Evolutionary conservation across 805 yeast species (phyloP).

Genomic region (Candida verbasci): DNA sequence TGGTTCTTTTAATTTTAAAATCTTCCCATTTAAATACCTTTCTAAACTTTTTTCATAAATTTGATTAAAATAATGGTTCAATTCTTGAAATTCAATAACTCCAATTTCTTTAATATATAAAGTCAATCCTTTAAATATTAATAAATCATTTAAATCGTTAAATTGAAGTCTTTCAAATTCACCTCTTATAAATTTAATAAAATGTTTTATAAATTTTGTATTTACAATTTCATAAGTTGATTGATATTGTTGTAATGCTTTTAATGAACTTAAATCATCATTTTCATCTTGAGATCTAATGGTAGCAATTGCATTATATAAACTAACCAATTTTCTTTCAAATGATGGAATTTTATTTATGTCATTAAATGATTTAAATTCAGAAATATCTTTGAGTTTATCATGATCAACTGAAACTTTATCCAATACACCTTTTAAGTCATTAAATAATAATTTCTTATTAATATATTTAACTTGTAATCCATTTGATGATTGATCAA

Average conservation of each 20-base stretch:
- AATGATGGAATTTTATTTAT: constrained; percentile 37
- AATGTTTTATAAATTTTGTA: constrained; percentile 43
- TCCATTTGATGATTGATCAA: constrained; percentile 76
- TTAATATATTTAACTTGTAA: constrained; percentile 80
- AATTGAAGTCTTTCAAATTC: constrained; percentile 24
- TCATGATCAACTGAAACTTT: constrained; percentile 64
- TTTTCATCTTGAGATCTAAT: constrained; percentile 41
- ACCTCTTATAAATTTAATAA: constrained; percentile 31
- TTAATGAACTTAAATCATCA: constrained; percentile 53
- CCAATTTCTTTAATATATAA: constrained; percentile 55
- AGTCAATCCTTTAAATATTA: constrained; percentile 30
- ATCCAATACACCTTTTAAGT: constrained; percentile 60
- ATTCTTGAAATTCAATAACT: constrained; percentile 40
- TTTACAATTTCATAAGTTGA: constrained; percentile 56
- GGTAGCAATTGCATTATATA: constrained; percentile 63
- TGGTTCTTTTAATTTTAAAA: background rate
- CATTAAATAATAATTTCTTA: constrained; percentile 69
- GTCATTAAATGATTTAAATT: constrained; percentile 47
- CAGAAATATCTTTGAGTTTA: constrained; percentile 45
- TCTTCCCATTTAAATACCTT: constrained; percentile 6
- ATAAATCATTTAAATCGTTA: constrained; percentile 22
- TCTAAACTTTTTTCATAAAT: constrained; percentile 25
- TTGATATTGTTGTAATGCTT: constrained; percentile 65
- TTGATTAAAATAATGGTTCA: constrained; percentile 39
- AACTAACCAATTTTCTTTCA: constrained; percentile 52